Percentiles rank a stretch among this genome's conserved stretches.
phyloP scores from a whole-genome alignment of 805 yeast genomes.

The Sugiyamaella valdiviana region DNA sequence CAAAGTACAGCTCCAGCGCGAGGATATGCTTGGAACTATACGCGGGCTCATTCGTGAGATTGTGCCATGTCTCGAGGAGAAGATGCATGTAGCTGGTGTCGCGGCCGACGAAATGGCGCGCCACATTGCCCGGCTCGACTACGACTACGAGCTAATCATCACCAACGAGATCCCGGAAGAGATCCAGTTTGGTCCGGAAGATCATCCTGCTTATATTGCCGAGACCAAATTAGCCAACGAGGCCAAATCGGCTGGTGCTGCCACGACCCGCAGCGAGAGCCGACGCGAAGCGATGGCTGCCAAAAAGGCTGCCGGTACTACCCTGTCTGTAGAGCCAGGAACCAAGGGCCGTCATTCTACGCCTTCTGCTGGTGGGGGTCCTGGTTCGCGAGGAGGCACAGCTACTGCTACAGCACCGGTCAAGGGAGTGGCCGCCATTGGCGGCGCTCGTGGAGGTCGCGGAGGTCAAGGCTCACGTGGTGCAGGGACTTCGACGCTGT shows the following conservation, averaged over 20 bases:
- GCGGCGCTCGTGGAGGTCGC: constrained; percentile 3
- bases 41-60: constrained; percentile 51
- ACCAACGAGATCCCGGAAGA: constrained; percentile 77
- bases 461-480: not conserved
- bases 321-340: constrained; percentile 12
- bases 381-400: not conserved
- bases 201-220: constrained; percentile 85
- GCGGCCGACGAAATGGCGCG: constrained; percentile 73
- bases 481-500: not conserved
- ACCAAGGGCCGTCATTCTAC: not conserved
- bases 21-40: constrained; percentile 32
- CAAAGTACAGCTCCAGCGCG: constrained; percentile 22
- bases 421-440: not conserved
- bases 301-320: constrained; percentile 50
- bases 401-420: not conserved
- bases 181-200: constrained; percentile 68
- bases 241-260: constrained; percentile 50
- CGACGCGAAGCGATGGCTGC: constrained; percentile 93
- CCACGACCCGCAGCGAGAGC: constrained; percentile 72
- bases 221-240: constrained; percentile 45
- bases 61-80: constrained; percentile 90
- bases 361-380: not conserved
- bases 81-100: constrained; percentile 92
- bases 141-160: constrained; percentile 68
- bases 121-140: constrained; percentile 66